These are phyloP conservation scores for Hanseniaspora uvarum DNA, from an alignment of 1,139 yeast genomes.

Conservation along the genomic window DNA sequence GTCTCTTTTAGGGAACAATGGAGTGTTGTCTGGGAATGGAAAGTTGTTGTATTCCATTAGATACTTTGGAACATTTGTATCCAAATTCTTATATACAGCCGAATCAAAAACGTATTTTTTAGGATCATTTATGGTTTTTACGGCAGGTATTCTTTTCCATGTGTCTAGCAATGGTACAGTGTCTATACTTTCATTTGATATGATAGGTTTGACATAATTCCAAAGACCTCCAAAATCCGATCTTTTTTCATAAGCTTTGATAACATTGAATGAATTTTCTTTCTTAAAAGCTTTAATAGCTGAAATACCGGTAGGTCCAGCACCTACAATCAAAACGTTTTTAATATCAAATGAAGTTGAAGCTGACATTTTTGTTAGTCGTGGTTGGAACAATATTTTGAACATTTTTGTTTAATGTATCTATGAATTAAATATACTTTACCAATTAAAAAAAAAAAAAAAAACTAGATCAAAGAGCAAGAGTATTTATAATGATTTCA, in stretches of 20 bases:
- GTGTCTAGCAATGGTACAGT: slow-evolving; percentile 22
- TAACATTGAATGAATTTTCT: slow-evolving; percentile 37
- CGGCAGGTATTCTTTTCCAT: slow-evolving; percentile 18
- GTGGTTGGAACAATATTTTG: not conserved
- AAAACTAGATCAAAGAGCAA: not conserved
- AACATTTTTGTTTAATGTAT: too few species aligned
- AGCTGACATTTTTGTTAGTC: not conserved
- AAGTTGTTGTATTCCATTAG: slow-evolving; percentile 47
- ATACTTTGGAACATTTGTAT: slow-evolving; percentile 51
- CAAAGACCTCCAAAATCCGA: slow-evolving; percentile 45
- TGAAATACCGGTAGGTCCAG: slow-evolving; percentile 61
- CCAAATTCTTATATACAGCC: slow-evolving; percentile 36
- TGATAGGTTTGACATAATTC: slow-evolving; percentile 34
- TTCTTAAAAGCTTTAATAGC: slow-evolving; percentile 44
- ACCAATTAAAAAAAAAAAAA: too few species aligned
- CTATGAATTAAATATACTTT: too few species aligned
- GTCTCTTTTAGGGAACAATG: slow-evolving; percentile 43
- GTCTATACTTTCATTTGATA: slow-evolving; percentile 20
- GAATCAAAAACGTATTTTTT: slow-evolving; percentile 27
- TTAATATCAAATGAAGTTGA: slow-evolving; percentile 6
- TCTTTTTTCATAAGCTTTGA: slow-evolving; percentile 45
- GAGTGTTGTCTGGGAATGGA: slow-evolving; percentile 38
- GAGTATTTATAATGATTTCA: not conserved
- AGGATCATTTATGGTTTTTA: slow-evolving; percentile 16
- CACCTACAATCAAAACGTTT: slow-evolving; percentile 47